Evolutionary conservation across 805 yeast genomes (phyloP), one percentile per base, ranked within the genome.

Genomic region (Lachancea thermotolerans): DNA sequence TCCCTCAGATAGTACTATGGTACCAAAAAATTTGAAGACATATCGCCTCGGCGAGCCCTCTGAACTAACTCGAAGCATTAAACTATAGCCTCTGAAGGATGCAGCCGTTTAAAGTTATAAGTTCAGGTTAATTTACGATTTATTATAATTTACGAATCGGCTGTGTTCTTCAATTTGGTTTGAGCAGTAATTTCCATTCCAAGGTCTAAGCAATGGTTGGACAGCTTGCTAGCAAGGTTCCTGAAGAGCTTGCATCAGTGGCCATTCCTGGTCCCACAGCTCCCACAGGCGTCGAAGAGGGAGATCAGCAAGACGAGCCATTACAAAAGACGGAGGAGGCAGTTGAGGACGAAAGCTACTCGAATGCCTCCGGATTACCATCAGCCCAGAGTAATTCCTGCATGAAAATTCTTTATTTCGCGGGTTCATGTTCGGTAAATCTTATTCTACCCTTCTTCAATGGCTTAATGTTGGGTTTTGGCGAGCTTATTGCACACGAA

Each of bases 381-480:
- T 7, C 10, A 14, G n/a, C 35, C 2, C 29, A 35, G 29, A 15
- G 14, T 28, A 27, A 35, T 4, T 4, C 34, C 9, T 41, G 44
- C 43, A 37, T 35, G 32, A 45, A 46, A 38, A 18, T 44, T 17
- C 28, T 50, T 35, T 51, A 53, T 9, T 53, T 53, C 35, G 52
- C 55, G 2, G 53, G 51, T 35, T 70, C 73, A n/a, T 67, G 83
- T 17, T 74, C 89, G 2, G 79, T 91, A 50, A 91, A 91, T 55
- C 66, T 91, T 53, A 60, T 89, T 1, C 67, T 91, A 38, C 98
- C 98, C 2, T 89, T 91, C 57, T 71, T 91, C 54, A 91, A 91
- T 57, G 98, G 98, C 8, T 70, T 91, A 66, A 90, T 90, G 96
- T 74, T 91, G 41, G 98, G 98, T 0, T 88, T 91, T 62, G 98